These are phyloP conservation scores for Corynascus novoguineensis DNA, from an alignment of 495 filamentous ascomycete species.

Conservation along the genomic window DNA sequence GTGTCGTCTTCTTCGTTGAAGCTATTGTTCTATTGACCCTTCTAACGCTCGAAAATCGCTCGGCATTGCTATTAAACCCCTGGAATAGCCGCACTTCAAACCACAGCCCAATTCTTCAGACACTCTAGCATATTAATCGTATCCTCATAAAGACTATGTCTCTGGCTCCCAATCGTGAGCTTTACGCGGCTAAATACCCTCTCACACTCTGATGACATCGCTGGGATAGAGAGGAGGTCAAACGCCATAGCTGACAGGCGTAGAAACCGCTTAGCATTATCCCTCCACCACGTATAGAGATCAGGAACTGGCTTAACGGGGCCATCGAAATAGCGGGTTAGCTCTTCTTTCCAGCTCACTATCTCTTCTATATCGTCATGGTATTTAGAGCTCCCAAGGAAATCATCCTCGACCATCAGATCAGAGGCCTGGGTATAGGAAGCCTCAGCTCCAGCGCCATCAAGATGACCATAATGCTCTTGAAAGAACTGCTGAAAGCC, in stretches of 20 bases:
- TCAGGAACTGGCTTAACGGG: no score
- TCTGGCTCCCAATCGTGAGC: not conserved
- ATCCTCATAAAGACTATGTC: not conserved
- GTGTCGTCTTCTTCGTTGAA: no score
- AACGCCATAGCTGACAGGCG: not conserved
- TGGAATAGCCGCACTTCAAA: not conserved
- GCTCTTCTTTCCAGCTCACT: not conserved
- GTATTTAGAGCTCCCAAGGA: not conserved
- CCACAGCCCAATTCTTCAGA: constrained; percentile 3
- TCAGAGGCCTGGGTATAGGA: not conserved
- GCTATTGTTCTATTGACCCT: not conserved
- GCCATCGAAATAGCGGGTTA: no score
- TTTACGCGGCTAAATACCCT: not conserved
- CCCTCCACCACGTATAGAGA: not conserved
- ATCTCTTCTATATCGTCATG: not conserved
- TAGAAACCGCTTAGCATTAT: not conserved
- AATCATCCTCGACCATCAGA: not conserved
- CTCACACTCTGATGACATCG: not conserved
- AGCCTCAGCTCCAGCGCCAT: no score
- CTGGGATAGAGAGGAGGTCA: not conserved
- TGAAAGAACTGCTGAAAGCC: not conserved
- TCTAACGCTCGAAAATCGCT: no score
- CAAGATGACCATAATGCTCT: not conserved
- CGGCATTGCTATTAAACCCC: no score
- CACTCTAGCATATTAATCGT: not conserved